Base-by-base conservation (phyloP, 208 protist species). In the Phytomonas sp. region DNA sequence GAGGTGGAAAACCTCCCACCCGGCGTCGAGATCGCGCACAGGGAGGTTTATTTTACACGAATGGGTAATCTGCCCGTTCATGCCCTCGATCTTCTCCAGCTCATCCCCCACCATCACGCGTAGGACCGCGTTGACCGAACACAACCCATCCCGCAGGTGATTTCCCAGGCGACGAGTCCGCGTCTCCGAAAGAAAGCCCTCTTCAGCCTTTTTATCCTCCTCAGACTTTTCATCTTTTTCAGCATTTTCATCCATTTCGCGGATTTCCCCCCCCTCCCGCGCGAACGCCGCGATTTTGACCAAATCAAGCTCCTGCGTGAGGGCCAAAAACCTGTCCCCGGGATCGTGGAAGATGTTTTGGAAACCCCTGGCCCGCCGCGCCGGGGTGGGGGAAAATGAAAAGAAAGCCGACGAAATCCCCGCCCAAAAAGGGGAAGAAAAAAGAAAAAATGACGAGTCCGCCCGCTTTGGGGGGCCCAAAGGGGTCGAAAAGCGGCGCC, bases 121-220 rank as follows among this genome's bases (percentile, higher is more conserved):
- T 14, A 89, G 74, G 2, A 81, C 78, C 34, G 79, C 82, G 63
- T 77, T 88, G 12, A 76, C 71, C 5, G 88, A 85, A 60, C 77
- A 85, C 1, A 94, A 68, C 16, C 78, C 85, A 29, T 88, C 83
- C 49, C 75, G 87, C 37, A 86, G 74, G 66, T 91, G 84, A 23
- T 65, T 60, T n/a, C 69, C 62, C 23, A 60, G 40, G 4, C 62
- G 74, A 71, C 79, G 79, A 29, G 23, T 16, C 61, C 64, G 67
- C 45, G 76, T 77, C 45, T 70, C 61, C 31, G 32, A n/a, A 7
- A 70, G 59, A n/a, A 79, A 49, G 29, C 67, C 61, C 11, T 78
- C 73, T 67, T 79, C 80, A n/a, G 64, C 64, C 30, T 65, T 73
- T 42, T 77, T 67, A 14, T 33, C 5, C 29, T 40, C 7, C 56